These are phyloP conservation scores for Cyberlindnera xylosilytica DNA, from an alignment of 805 yeast species.

Conservation along the genomic window DNA sequence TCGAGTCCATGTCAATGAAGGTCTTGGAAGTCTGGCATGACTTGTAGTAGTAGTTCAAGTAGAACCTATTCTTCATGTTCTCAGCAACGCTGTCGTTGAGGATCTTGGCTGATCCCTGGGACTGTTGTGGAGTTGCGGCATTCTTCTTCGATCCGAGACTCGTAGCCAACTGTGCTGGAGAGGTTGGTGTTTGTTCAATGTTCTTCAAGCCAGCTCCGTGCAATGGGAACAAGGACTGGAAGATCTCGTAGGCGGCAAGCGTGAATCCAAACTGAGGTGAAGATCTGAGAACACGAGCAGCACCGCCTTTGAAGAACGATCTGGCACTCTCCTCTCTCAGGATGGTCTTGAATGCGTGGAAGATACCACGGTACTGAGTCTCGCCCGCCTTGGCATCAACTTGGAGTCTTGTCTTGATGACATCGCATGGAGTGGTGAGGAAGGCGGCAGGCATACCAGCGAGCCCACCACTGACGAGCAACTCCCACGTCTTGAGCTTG, in stretches of 20 bases:
- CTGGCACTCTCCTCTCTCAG: conserved; percentile 75
- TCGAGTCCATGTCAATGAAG: conserved; percentile 60
- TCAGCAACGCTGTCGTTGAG: conserved; percentile 15
- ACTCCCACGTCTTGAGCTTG: conserved; percentile 75
- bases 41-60: conserved; percentile 45
- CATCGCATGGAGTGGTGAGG: conserved; percentile 95
- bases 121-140: conserved; percentile 1
- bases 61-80: conserved; percentile 26
- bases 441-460: conserved; percentile 99
- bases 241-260: conserved; percentile 91
- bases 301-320: conserved; percentile 94
- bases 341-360: conserved; percentile 74
- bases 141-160: conserved; percentile 6
- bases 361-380: conserved; percentile 69
- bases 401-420: conserved; percentile 91
- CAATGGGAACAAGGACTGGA: conserved; percentile 76
- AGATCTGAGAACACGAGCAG: conserved; percentile 90
- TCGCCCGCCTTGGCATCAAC: conserved; percentile 78
- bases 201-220: conserved; percentile 26
- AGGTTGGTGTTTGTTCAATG: conserved; percentile 21
- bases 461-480: conserved; percentile 82
- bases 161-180: conserved; percentile 17
- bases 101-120: conserved; percentile 18
- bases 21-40: conserved; percentile 59
- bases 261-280: conserved; percentile 99